These are phyloP conservation scores for Aspergillus fijiensis DNA, from an alignment of 2,329 filamentous ascomycete genomes.

Conservation along the genomic window DNA sequence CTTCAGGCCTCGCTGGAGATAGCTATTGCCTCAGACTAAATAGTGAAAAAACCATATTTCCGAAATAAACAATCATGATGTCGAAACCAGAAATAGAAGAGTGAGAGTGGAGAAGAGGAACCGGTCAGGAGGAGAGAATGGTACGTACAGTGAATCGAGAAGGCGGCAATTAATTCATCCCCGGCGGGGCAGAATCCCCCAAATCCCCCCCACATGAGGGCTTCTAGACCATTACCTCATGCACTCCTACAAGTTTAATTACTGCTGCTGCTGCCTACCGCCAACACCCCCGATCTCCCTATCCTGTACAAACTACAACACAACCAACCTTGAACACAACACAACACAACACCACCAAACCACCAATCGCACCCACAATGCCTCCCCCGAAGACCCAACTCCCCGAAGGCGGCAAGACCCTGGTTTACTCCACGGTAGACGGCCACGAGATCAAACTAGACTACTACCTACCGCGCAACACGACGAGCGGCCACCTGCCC, in stretches of 20 bases:
- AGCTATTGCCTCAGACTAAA: too few relatives aligned
- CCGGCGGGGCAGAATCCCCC: not conserved
- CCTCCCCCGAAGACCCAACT: not conserved
- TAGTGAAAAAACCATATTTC: too few relatives aligned
- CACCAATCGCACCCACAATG: not conserved
- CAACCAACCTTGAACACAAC: not conserved
- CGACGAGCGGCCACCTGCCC: conserved; percentile 12
- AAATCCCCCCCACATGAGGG: not conserved
- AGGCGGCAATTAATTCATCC: not conserved
- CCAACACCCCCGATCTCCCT: not conserved
- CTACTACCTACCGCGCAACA: conserved; percentile 18
- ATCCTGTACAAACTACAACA: not conserved
- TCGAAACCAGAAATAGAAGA: too few relatives aligned
- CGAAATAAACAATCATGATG: too few relatives aligned
- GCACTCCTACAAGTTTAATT: not conserved
- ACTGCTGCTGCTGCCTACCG: not conserved
- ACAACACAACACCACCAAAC: not conserved
- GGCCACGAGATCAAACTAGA: conserved; percentile 23
- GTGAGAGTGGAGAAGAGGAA: not conserved
- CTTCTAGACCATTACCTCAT: not conserved
- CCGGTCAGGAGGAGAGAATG: not conserved
- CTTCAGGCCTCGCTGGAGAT: too few relatives aligned
- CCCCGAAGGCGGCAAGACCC: conserved; percentile 8
- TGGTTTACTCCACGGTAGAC: conserved; percentile 20
- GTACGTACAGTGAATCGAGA: not conserved